Percentiles rank a stretch among this genome's conserved stretches.
Conservation (phyloP, 805 yeast species). For the Myxozyma melibiosi region DNA sequence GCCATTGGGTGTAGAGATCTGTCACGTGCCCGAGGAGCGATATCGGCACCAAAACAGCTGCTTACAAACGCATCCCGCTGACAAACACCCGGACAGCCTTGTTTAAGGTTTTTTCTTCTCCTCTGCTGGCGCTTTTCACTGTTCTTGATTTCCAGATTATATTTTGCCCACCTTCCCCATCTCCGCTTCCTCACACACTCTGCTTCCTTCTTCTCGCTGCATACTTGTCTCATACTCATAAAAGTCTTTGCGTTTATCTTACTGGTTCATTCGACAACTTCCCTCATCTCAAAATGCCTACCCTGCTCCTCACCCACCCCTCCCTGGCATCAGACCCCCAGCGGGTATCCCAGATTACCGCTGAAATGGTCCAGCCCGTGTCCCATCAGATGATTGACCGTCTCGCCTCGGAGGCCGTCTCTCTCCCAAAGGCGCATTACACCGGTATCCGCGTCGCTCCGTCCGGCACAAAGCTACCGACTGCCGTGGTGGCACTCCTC, state of each 20-base stretch:
- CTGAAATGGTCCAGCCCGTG: constrained; percentile 21
- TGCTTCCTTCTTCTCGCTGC: not conserved
- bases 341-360: constrained; percentile 21
- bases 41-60: not conserved
- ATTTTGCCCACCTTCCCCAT: not conserved
- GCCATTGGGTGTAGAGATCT: not conserved
- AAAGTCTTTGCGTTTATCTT: no score
- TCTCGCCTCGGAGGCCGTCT: constrained; percentile 40
- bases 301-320: constrained; percentile 32
- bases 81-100: constrained; percentile 11
- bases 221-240: no score
- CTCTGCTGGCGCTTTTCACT: not conserved
- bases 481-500: constrained; percentile 38
- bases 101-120: not conserved
- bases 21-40: not conserved
- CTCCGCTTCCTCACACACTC: not conserved
- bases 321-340: constrained; percentile 31
- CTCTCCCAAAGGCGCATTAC: constrained; percentile 39
- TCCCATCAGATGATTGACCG: constrained; percentile 46
- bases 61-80: constrained; percentile 2
- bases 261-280: no score
- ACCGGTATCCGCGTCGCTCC: constrained; percentile 38
- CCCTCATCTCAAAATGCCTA: constrained; percentile 10
- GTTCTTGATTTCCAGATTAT: not conserved
- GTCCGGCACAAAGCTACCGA: constrained; percentile 32